Conservation (phyloP, 2,329 filamentous ascomycete species). For the Raffaelea ambrosiae region DNA sequence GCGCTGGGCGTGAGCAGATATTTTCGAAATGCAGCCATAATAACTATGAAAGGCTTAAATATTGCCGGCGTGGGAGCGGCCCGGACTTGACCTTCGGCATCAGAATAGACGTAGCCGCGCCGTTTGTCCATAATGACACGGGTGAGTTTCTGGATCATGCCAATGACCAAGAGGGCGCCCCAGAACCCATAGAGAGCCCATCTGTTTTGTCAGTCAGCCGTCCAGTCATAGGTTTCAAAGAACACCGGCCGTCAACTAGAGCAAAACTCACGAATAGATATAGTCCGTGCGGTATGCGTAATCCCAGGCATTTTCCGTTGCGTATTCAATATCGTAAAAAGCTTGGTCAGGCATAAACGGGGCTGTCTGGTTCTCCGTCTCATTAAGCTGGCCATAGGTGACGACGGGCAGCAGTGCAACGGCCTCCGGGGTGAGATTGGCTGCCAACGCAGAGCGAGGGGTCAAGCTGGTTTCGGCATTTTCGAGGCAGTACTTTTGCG, state of each 20-base stretch:
- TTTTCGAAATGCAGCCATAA: constrained; percentile 6
- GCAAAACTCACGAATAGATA: constrained; percentile 6
- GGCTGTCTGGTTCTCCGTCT: constrained; percentile 1
- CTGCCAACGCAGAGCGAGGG: background rate
- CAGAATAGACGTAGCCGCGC: constrained; percentile 4
- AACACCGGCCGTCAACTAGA: background rate
- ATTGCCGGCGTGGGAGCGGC: background rate
- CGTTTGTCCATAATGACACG: constrained; percentile 5
- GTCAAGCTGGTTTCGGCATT: constrained; percentile 1
- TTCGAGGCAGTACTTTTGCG: background rate
- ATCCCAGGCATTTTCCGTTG: constrained; percentile 1
- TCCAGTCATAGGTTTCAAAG: background rate
- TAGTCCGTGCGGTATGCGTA: background rate
- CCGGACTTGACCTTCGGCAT: constrained; percentile 2
- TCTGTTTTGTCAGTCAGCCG: constrained; percentile 1
- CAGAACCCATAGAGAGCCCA: constrained; percentile 11
- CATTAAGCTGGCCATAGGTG: background rate
- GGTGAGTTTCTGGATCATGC: constrained; percentile 7
- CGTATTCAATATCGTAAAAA: background rate
- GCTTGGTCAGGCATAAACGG: constrained; percentile 5
- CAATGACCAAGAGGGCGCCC: constrained; percentile 9
- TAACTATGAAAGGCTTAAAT: background rate
- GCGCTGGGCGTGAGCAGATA: constrained; percentile 9
- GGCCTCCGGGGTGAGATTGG: constrained; percentile 12
- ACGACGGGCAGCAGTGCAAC: constrained; percentile 7